phyloP scores from a whole-genome alignment of 805 yeast species.

The Sungouiozyma ichnusensis region DNA sequence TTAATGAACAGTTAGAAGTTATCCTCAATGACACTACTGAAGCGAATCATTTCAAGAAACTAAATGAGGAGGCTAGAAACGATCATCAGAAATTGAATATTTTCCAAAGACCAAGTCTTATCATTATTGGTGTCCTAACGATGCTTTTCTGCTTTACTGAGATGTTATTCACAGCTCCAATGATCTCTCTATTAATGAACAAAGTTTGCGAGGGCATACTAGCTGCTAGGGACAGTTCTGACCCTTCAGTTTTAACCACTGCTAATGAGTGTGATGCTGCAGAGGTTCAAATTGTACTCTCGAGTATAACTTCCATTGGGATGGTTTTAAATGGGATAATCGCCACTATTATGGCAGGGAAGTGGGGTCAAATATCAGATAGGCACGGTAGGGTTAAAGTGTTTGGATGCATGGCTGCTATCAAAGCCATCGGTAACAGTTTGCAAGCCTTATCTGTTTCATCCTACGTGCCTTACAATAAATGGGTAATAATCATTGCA shows the following conservation, averaged over 20 bases:
- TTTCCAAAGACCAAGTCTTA: constrained; percentile 44
- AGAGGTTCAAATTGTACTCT: constrained; percentile 34
- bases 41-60: constrained; percentile 12
- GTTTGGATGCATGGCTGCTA: constrained; percentile 28
- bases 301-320: constrained; percentile 39
- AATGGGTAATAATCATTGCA: constrained; percentile 33
- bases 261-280: constrained; percentile 29
- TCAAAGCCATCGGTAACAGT: constrained; percentile 17
- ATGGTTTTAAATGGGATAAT: constrained; percentile 35
- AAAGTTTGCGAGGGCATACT: constrained; percentile 33
- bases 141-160: constrained; percentile 36
- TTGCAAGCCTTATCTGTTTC: constrained; percentile 20
- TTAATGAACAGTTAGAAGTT: neutral
- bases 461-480: constrained; percentile 31
- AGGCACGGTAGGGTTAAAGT: constrained; percentile 49
- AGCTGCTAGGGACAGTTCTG: constrained; percentile 19
- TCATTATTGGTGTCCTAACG: constrained; percentile 36
- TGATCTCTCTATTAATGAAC: constrained; percentile 27
- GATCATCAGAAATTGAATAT: constrained; percentile 27
- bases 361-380: constrained; percentile 55
- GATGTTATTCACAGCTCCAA: constrained; percentile 33
- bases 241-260: no score
- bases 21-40: neutral
- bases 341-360: constrained; percentile 46
- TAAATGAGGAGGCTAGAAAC: constrained; percentile 40